Evolutionary conservation across 306 rosid species (phyloP).

Genomic region (Quercus parvula): DNA sequence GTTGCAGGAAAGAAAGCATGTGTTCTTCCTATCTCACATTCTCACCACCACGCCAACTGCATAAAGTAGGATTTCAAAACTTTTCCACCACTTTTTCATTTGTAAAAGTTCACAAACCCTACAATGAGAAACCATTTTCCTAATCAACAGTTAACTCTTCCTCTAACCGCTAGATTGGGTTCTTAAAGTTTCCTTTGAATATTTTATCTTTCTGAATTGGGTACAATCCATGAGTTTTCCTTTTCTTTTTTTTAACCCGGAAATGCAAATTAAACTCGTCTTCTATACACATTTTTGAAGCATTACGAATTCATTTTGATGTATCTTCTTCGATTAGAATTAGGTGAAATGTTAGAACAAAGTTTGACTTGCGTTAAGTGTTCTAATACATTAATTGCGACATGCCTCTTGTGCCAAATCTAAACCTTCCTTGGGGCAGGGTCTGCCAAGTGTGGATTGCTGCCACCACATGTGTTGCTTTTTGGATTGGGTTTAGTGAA

Average conservation of each 20-base stretch:
- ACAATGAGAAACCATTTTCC: not conserved
- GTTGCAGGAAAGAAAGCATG: constrained; percentile 5
- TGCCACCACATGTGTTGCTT: not conserved
- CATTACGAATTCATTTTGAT: no score
- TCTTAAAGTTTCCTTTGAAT: not conserved
- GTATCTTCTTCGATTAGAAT: no score
- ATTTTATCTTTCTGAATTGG: not conserved
- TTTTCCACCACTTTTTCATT: not conserved
- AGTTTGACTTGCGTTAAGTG: no score
- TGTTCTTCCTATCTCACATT: not conserved
- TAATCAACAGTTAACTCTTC: not conserved
- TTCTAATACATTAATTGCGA: no score
- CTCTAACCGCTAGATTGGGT: not conserved
- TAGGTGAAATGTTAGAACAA: no score
- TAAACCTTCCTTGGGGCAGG: no score
- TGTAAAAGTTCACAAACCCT: not conserved
- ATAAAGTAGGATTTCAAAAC: not conserved
- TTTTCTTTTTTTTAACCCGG: rapidly evolving
- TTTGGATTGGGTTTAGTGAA: no score
- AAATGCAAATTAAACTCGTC: no score
- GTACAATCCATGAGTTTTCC: not conserved
- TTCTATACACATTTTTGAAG: no score
- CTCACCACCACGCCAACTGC: constrained; percentile 6
- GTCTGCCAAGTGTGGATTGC: not conserved
- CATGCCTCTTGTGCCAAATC: no score